Percentiles rank a stretch among this genome's conserved stretches.
phyloP scores from a whole-genome alignment of 305 asterid genomes.

The Coffea humblotiana region DNA sequence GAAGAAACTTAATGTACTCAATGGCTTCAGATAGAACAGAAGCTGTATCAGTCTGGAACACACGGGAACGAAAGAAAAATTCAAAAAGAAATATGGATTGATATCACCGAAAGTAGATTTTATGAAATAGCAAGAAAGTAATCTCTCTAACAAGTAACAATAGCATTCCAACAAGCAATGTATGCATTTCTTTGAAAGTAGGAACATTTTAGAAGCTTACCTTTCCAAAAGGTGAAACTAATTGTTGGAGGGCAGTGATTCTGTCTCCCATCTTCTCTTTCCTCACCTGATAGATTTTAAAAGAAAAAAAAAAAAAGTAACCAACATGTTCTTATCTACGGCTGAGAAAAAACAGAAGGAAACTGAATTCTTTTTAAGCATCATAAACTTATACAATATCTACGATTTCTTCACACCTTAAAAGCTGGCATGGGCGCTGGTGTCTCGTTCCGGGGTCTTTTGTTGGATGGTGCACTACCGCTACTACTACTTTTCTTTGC shows the following conservation, averaged over 20 bases:
- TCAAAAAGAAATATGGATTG: not conserved
- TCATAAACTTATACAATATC: not conserved
- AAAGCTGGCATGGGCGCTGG: constrained; percentile 83
- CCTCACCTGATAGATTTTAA: constrained; percentile 60
- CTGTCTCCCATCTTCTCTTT: constrained; percentile 99
- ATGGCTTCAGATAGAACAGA: constrained; percentile 97
- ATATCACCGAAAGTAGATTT: constrained; percentile 15
- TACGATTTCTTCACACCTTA: constrained; percentile 49
- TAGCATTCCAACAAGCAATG: not conserved
- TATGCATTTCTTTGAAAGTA: constrained; percentile 21
- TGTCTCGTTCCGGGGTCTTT: constrained; percentile 70
- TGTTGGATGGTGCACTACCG: constrained; percentile 52
- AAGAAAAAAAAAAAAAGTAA: constrained; percentile 25
- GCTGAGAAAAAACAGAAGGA: constrained; percentile 22
- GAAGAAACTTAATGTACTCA: constrained; percentile 86
- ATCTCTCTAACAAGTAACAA: not conserved
- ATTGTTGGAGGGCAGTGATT: constrained; percentile 99
- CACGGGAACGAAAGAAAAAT: not conserved
- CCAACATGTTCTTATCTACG: constrained; percentile 28
- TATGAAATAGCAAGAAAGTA: not conserved
- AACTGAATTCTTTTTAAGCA: constrained; percentile 4
- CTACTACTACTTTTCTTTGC: constrained; percentile 46
- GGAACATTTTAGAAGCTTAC: constrained; percentile 37
- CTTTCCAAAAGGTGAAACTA: constrained; percentile 99
- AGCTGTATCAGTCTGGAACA: constrained; percentile 91